Base-by-base conservation (phyloP, 768 basidiomycete genomes). In the Vararia minispora region DNA sequence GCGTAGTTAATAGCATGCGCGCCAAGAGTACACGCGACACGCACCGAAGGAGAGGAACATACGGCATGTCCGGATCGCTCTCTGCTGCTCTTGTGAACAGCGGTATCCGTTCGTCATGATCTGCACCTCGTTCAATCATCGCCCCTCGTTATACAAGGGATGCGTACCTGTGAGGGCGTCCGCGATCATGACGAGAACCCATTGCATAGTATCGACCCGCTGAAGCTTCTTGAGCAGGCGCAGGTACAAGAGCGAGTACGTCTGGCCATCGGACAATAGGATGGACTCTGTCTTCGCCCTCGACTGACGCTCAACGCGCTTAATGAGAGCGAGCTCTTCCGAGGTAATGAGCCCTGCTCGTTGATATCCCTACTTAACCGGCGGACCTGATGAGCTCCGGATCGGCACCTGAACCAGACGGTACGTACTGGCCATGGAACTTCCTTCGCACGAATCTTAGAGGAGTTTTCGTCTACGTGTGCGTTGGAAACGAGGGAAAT, bases 381-480 rank as follows among this genome's bases (percentile, higher is more conserved):
- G 14, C 10, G n/a, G 17, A 35, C 17, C n/a, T 12, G n/a, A 23
- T 25, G 13, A 27, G 34, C 23, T 6, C 12, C 6, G 1, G 24
- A 21, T n/a, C 35, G 14, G 39, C 13, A 9, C 2, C 24, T 26
- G 5, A 31, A 17, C n/a, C n/a, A 23, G 13, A 26, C 5, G 21
- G 13, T 7, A 39, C 65, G 42, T 41, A 94, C 94, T 79, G 95
- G 91, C 94, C 94, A 98, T 47, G 91, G 91, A 8, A 95, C 88
- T 1, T 81, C 79, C 58, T 92, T 95, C 6, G 81, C 72, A 50
- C 83, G 72, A 44, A 92, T 89, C 68, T 94, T 92, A 37, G 79
- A 69, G 6, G 87, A 83, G 52, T 68, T 74, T 48, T 94, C 90
- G 47, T 91, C 86, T 44, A 98, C 75, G 64, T 82, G 90, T 2